Conservation (phyloP, 768 basidiomycete species). For the Xerocomellus amylosporus region DNA sequence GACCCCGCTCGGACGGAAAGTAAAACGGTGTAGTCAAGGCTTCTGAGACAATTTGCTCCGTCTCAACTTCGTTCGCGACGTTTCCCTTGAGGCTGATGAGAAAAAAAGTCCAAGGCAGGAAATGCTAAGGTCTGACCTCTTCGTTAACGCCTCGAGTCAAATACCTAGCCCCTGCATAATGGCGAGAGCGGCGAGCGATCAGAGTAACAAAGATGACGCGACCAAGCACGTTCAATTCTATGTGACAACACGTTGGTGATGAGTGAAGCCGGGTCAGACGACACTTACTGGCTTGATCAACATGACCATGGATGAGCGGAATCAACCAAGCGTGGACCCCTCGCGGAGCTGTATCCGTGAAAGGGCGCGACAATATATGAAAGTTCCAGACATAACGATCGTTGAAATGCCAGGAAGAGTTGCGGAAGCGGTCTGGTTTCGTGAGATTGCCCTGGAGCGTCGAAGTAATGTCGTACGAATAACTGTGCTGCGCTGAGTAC, state of each 20-base stretch:
- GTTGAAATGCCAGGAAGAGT: slow-evolving; percentile 65
- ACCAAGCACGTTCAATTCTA: slow-evolving; percentile 88
- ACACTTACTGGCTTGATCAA: slow-evolving; percentile 93
- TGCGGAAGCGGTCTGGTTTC: slow-evolving; percentile 43
- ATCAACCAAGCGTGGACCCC: slow-evolving; percentile 78
- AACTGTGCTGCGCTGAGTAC: slow-evolving; percentile 44
- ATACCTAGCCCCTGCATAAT: slow-evolving; percentile 95
- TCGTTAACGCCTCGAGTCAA: slow-evolving; percentile 93
- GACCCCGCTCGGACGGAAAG: slow-evolving; percentile 46
- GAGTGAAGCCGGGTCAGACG: not conserved
- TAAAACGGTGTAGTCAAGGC: slow-evolving; percentile 88
- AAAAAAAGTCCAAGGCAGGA: not conserved
- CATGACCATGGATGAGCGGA: slow-evolving; percentile 91
- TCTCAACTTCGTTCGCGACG: slow-evolving; percentile 98
- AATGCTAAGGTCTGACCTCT: slow-evolving; percentile 47
- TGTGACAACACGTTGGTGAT: not conserved
- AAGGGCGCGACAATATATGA: slow-evolving; percentile 74
- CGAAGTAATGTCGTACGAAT: slow-evolving; percentile 97
- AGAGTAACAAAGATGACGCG: slow-evolving; percentile 89
- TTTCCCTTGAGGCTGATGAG: slow-evolving; percentile 61
- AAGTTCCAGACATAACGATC: slow-evolving; percentile 96
- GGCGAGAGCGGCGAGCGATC: slow-evolving; percentile 91
- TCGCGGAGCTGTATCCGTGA: slow-evolving; percentile 41
- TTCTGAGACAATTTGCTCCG: slow-evolving; percentile 95
- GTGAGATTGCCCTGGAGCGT: slow-evolving; percentile 91